These are phyloP conservation scores for Pyricularia sp. DNA, from an alignment of 2,329 filamentous ascomycete genomes.

Conservation along the genomic window DNA sequence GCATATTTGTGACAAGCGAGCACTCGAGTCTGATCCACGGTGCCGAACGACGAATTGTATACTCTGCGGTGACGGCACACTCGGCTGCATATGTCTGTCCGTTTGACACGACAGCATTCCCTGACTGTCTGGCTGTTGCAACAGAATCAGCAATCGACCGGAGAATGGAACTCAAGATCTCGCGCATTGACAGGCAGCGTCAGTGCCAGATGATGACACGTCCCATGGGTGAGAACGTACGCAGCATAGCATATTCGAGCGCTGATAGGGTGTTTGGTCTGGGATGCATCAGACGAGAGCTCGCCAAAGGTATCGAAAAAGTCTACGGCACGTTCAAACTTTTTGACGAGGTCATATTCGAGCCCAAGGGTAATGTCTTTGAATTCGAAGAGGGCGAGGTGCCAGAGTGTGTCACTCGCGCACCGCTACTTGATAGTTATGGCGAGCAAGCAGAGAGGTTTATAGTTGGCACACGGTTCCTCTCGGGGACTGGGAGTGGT, in stretches of 20 bases:
- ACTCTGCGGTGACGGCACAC: constrained; percentile 85
- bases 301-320: constrained; percentile 58
- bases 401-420: constrained; percentile 71
- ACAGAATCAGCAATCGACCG: constrained; percentile 35
- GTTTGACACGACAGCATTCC: constrained; percentile 72
- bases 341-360: constrained; percentile 82
- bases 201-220: constrained; percentile 81
- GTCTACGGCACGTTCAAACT: constrained; percentile 73
- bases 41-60: constrained; percentile 74
- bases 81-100: constrained; percentile 69
- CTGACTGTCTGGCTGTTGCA: constrained; percentile 67
- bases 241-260: constrained; percentile 75
- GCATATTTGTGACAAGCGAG: constrained; percentile 86
- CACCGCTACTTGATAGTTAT: constrained; percentile 49
- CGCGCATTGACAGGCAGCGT: constrained; percentile 67
- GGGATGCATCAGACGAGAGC: constrained; percentile 66
- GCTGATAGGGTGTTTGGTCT: constrained; percentile 71
- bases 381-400: constrained; percentile 53
- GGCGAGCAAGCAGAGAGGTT: constrained; percentile 61
- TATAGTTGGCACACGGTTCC: constrained; percentile 76
- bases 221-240: constrained; percentile 66
- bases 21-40: constrained; percentile 90
- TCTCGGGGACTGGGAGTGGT: constrained; percentile 41
- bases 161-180: constrained; percentile 55
- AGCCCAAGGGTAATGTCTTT: constrained; percentile 58